phyloP scores from a whole-genome alignment of 352 stramenopile genomes.

The Globisporangium takayamanum region DNA sequence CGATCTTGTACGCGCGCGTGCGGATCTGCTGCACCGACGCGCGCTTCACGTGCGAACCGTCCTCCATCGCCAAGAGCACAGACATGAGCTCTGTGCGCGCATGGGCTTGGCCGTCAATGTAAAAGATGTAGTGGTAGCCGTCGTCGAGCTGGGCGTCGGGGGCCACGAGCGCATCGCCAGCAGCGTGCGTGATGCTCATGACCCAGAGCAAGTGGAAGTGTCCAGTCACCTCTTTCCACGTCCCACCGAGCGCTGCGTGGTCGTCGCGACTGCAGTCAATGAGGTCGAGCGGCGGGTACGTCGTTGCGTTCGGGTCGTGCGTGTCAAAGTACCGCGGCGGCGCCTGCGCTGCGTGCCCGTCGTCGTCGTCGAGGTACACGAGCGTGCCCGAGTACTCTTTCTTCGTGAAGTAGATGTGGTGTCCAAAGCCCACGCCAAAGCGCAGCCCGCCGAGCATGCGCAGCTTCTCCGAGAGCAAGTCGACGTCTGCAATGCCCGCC shows the following conservation, averaged over 20 bases:
- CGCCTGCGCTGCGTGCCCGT: constrained; percentile 1
- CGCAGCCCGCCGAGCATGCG: constrained; percentile 52
- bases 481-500: constrained; percentile 78
- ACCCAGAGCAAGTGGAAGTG: constrained; percentile 57
- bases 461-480: constrained; percentile 70
- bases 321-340: constrained; percentile 32
- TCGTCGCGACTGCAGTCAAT: constrained; percentile 19
- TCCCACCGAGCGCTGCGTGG: constrained; percentile 10
- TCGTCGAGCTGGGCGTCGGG: constrained; percentile 45
- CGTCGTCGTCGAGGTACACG: constrained; percentile 51
- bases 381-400: constrained; percentile 53
- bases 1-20: constrained; percentile 53
- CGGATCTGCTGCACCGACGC: constrained; percentile 35
- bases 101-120: constrained; percentile 30
- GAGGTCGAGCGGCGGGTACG: constrained; percentile 36
- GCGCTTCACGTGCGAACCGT: constrained; percentile 37
- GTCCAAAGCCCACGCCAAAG: constrained; percentile 55
- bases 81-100: constrained; percentile 29
- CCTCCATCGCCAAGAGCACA: constrained; percentile 48
- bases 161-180: constrained; percentile 40
- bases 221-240: constrained; percentile 43
- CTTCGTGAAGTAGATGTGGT: constrained; percentile 47
- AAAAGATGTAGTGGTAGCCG: constrained; percentile 56
- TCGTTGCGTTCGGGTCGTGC: constrained; percentile 22
- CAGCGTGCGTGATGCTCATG: constrained; percentile 56